A percentile compares a stretch with the other conserved stretches of the same genome.
Conservation (phyloP, 768 basidiomycete species). For the Suillus spraguei region DNA sequence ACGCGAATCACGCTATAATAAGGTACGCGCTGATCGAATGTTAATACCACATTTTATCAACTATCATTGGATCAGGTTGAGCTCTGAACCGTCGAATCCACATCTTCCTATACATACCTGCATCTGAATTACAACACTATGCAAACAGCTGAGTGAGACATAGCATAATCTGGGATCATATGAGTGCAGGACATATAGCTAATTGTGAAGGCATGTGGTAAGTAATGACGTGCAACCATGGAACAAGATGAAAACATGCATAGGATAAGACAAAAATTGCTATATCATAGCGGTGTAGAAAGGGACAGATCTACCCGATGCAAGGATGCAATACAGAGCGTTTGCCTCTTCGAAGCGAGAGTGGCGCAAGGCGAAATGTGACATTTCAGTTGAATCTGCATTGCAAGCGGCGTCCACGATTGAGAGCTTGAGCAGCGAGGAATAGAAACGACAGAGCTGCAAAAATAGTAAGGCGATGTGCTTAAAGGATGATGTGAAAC, state of each 20-base stretch:
- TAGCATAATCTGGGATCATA: background rate
- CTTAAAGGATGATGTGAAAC: conserved; percentile 25
- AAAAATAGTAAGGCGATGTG: conserved; percentile 11
- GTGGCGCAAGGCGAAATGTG: conserved; percentile 72
- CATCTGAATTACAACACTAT: background rate
- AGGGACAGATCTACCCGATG: conserved; percentile 37
- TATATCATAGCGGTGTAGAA: conserved; percentile 11
- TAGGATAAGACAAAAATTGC: conserved; percentile 14
- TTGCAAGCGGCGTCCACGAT: conserved; percentile 68
- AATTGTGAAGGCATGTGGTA: conserved; percentile 3
- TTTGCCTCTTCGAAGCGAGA: conserved; percentile 80
- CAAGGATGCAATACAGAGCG: conserved; percentile 67
- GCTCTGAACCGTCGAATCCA: background rate
- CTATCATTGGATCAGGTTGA: background rate
- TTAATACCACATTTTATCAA: background rate
- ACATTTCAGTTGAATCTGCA: conserved; percentile 75
- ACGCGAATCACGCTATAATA: background rate
- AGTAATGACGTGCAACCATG: conserved; percentile 7
- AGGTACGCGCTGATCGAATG: background rate
- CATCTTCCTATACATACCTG: background rate
- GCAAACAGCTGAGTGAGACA: background rate
- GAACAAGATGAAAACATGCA: conserved; percentile 9
- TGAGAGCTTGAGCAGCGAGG: conserved; percentile 63
- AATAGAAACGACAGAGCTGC: conserved; percentile 78
- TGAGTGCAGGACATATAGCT: conserved; percentile 2